These are phyloP conservation scores for Lonicera japonica DNA, from an alignment of 129 eudicot species.

Conservation along the genomic window DNA sequence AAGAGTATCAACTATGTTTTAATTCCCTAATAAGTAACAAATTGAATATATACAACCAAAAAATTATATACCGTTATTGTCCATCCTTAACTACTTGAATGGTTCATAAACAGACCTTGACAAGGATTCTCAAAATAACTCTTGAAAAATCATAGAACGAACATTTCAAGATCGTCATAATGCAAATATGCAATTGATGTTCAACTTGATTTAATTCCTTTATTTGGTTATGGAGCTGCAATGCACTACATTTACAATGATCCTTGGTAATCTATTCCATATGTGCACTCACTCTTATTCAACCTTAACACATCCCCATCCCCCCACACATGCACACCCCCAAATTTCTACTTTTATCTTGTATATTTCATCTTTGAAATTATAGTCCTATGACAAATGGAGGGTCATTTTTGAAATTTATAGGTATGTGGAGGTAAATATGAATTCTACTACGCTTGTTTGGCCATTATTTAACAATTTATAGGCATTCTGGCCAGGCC, in stretches of 20 bases:
- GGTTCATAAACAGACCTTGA: too few species aligned
- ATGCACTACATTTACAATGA: conserved; percentile 84
- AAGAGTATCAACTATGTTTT: too few species aligned
- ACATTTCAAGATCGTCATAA: too few species aligned
- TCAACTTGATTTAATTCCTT: conserved; percentile 69
- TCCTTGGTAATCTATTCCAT: conserved; percentile 59
- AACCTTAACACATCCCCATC: too few species aligned
- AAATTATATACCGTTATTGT: too few species aligned
- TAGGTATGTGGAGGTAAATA: conserved; percentile 98
- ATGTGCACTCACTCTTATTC: too few species aligned
- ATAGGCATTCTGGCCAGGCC: conserved; percentile 99
- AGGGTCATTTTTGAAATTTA: conserved; percentile 22
- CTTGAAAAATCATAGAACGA: conserved; percentile 57
- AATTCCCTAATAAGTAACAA: too few species aligned
- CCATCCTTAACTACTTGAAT: too few species aligned
- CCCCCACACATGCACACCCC: too few species aligned
- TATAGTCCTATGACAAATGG: too few species aligned
- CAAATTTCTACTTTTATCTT: neutral
- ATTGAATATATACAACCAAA: too few species aligned
- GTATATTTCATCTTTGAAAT: neutral
- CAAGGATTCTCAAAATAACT: conserved; percentile 75
- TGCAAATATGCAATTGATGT: too few species aligned
- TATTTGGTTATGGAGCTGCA: conserved; percentile 93
- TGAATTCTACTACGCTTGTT: conserved; percentile 95
- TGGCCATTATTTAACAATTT: conserved; percentile 96